Percentiles rank a stretch among this genome's conserved stretches.
These are phyloP conservation scores for Debaryomyces udenii DNA, from an alignment of 1,139 yeast genomes.

Conservation along the genomic window DNA sequence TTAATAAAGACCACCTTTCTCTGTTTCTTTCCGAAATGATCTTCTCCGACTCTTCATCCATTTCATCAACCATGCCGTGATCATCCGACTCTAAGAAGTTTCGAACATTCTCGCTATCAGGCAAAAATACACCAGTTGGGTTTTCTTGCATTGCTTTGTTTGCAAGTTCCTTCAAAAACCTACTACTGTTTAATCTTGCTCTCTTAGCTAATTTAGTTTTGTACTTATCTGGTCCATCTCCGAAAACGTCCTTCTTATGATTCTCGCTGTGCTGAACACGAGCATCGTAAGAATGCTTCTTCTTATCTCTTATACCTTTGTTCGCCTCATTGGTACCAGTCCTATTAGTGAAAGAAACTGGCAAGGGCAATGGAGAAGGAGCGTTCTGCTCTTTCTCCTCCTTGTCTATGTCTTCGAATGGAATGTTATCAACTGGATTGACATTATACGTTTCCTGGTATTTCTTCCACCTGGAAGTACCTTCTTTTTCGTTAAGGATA, in stretches of 20 bases:
- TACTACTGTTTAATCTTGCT: constrained; percentile 57
- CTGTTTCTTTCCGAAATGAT: constrained; percentile 49
- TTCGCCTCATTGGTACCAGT: constrained; percentile 80
- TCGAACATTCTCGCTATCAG: constrained; percentile 57
- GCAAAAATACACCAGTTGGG: constrained; percentile 50
- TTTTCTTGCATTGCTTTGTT: constrained; percentile 44
- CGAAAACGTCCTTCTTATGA: constrained; percentile 75
- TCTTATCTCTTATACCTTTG: constrained; percentile 79
- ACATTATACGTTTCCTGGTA: constrained; percentile 26
- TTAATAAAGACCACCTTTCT: constrained; percentile 70
- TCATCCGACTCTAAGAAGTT: constrained; percentile 56
- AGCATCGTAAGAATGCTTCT: constrained; percentile 77
- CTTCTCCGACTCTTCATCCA: constrained; percentile 46
- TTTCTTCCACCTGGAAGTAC: constrained; percentile 54
- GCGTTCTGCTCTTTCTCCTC: constrained; percentile 30
- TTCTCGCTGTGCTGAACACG: constrained; percentile 68
- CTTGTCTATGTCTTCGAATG: constrained; percentile 34
- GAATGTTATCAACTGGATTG: constrained; percentile 24
- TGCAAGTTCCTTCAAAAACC: constrained; percentile 59
- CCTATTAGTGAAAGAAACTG: constrained; percentile 78
- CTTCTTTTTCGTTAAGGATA: constrained; percentile 49
- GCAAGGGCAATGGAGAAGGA: constrained; percentile 44
- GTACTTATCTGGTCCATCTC: constrained; percentile 71
- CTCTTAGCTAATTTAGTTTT: constrained; percentile 46
- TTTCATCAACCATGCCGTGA: constrained; percentile 35